phyloP scores from a whole-genome alignment of 441 rosid genomes.

The Gossypium lobatum region DNA sequence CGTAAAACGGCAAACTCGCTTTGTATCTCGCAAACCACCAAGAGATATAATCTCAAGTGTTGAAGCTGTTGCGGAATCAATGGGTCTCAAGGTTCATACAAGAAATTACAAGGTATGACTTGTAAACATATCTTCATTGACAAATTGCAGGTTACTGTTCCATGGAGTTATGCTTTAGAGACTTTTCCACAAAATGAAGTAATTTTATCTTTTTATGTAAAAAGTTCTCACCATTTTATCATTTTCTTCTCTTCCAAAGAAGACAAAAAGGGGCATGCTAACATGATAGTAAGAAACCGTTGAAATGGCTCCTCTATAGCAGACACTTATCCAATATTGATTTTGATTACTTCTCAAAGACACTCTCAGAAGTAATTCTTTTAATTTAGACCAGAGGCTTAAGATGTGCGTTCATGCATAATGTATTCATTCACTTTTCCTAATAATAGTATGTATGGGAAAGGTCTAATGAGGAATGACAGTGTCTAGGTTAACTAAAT shows the following conservation, averaged over 20 bases:
- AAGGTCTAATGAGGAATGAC: neutral
- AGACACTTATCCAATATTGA: neutral
- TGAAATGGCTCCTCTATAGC: neutral
- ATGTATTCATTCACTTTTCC: neutral
- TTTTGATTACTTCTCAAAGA: neutral
- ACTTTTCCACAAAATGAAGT: neutral
- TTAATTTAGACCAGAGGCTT: neutral
- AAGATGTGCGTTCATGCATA: neutral
- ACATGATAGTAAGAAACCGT: neutral
- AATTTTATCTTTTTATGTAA: neutral
- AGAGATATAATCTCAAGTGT: conserved; percentile 53
- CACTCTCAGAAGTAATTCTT: neutral
- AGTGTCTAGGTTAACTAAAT: neutral
- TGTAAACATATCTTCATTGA: neutral
- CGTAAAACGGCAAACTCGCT: conserved; percentile 81
- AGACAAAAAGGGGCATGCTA: neutral
- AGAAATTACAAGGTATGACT: conserved; percentile 66
- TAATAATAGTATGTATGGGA: neutral
- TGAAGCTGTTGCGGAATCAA: conserved; percentile 65
- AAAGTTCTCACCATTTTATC: neutral
- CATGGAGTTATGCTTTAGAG: neutral
- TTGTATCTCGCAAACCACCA: conserved; percentile 70
- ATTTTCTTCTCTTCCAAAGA: neutral
- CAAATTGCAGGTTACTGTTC: neutral
- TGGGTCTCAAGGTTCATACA: conserved; percentile 59